Evolutionary conservation across 2,329 filamentous ascomycete species (phyloP), one percentile per base, ranked within the genome.

Genomic region (Phialophora expanda): DNA sequence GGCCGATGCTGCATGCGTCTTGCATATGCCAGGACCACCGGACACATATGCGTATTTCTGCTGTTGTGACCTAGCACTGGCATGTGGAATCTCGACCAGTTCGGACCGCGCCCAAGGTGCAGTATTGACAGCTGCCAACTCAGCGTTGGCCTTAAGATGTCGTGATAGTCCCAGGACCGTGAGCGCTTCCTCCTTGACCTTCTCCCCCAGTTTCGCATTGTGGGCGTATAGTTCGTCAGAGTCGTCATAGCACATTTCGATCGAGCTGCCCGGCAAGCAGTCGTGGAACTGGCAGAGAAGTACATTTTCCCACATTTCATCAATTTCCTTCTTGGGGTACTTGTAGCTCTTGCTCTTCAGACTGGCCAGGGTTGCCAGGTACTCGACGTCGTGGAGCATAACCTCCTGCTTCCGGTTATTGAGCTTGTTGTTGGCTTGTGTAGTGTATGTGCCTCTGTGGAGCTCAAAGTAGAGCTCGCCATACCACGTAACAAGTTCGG

Each of bases 231-330:
- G 84, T 84, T 93, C 86, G 75, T 97, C 90, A 2, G 93, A 96
- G 76, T 99, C 95, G 76, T 96, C 92, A 74, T 98, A 98, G 78
- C 93, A 97, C 93, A 98, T 97, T 77, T 96, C 93, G 73, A 99
- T 98, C 38, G 88, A 91, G 75, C 92, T 97, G 63, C 95, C 95
- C 0, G 95, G 95, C 59, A 99, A 84, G 76, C 95, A 98, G 76
- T 99, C 95, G 71, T 99, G 95, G 83, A 99, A 99, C 74, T 99
- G 95, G 71, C 94, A 98, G 28, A 98, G 86, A 26, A 98, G 84
- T 2, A 94, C 90, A 62, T 86, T 85, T 81, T 98, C 94, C 95
- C 95, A 99, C 88, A 99, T 96, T 64, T 90, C 85, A 75, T 99
- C 95, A 62, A 99, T 89, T n/a, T 95, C 88, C 75, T 90, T 87